These are phyloP conservation scores for Boechera retrofracta DNA, from an alignment of 345 rosid genomes.

Conservation along the genomic window DNA sequence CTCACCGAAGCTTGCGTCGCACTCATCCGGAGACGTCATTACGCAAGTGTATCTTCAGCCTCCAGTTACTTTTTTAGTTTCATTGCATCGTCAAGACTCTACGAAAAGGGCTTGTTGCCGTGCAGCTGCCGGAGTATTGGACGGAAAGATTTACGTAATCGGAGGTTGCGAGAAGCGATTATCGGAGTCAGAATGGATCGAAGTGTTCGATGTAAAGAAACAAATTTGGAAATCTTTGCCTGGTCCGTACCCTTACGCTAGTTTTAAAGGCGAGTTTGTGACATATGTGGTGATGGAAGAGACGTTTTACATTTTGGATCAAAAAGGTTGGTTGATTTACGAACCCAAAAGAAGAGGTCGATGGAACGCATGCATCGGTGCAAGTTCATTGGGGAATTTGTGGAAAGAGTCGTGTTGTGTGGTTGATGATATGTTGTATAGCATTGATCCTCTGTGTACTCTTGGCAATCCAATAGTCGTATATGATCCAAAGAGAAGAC, in stretches of 20 bases:
- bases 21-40: not conserved
- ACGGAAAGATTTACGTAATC: constrained; percentile 18
- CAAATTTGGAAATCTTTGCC: not conserved
- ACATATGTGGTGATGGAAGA: not conserved
- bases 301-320: not conserved
- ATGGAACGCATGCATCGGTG: not conserved
- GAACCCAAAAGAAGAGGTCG: not conserved
- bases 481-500: not conserved
- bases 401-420: constrained; percentile 9
- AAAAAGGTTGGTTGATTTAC: not conserved
- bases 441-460: not conserved
- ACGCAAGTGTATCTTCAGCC: not conserved
- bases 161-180: not conserved
- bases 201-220: not conserved
- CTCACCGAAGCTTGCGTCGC: not conserved
- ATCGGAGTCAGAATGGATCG: not conserved
- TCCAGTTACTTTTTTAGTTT: not conserved
- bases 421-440: constrained; percentile 11
- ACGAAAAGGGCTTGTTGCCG: not conserved
- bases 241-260: not conserved
- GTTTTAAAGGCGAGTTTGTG: not conserved
- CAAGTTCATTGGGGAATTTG: not conserved
- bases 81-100: not conserved
- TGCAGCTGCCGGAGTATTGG: constrained; percentile 8
- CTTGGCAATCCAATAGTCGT: not conserved